Percentiles rank a stretch among this genome's conserved stretches.
Evolutionary conservation across 2,329 filamentous ascomycete species (phyloP).

Genomic region (Xylaria sp.): DNA sequence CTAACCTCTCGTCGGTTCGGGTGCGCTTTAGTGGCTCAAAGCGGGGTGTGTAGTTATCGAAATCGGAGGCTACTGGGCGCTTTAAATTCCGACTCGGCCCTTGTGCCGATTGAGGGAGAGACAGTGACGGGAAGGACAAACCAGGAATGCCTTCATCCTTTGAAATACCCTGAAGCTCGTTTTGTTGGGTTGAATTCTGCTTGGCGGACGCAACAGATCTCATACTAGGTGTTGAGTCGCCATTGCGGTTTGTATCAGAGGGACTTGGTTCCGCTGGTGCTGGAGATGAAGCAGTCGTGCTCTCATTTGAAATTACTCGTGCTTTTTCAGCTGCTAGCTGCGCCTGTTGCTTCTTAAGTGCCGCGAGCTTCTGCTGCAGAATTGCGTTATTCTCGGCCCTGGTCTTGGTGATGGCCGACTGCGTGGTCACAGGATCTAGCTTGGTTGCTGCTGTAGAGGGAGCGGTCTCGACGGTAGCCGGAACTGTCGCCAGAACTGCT

Average conservation of each 20-base stretch:
- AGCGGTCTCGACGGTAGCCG: conserved; percentile 13
- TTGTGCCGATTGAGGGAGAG: conserved; percentile 33
- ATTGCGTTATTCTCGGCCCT: conserved; percentile 72
- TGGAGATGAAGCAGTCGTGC: conserved; percentile 30
- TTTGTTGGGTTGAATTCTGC: conserved; percentile 27
- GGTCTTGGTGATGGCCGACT: conserved; percentile 61
- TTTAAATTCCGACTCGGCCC: conserved; percentile 55
- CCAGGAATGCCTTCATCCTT: conserved; percentile 43
- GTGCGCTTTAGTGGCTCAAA: conserved; percentile 63
- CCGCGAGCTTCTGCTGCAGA: conserved; percentile 81
- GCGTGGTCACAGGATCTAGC: conserved; percentile 22
- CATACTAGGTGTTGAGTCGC: conserved; percentile 30
- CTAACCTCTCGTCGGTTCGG: conserved; percentile 64
- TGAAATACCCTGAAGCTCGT: conserved; percentile 32
- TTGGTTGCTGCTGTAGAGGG: conserved; percentile 14
- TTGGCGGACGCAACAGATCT: conserved; percentile 6
- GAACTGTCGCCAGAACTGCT: too few relatives aligned
- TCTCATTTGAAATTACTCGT: conserved; percentile 31
- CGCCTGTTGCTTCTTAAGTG: conserved; percentile 65
- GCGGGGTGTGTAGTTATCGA: conserved; percentile 64
- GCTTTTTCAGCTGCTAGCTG: conserved; percentile 44
- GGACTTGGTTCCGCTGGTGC: conserved; percentile 4
- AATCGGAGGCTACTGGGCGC: conserved; percentile 75
- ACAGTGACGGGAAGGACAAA: conserved; percentile 38
- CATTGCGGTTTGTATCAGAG: conserved; percentile 8